These are phyloP conservation scores for Gaultheria prostrata DNA, from an alignment of 148 eudicot genomes.

Conservation along the genomic window DNA sequence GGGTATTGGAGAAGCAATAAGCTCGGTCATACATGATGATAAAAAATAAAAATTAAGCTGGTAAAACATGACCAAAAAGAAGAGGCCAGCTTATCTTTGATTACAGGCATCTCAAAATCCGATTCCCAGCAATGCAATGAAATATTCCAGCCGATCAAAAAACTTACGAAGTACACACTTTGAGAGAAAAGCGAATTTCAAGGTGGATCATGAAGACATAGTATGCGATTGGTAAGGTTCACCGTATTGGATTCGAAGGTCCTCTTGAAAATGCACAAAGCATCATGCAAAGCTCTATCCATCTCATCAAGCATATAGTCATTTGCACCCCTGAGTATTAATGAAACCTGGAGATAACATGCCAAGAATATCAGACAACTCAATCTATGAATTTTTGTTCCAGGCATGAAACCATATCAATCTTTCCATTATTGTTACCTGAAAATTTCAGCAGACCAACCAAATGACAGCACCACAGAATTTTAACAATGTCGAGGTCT, in stretches of 20 bases:
- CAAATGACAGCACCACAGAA: background rate
- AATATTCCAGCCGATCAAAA: background rate
- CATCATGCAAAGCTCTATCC: conserved; percentile 98
- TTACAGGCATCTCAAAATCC: conserved; percentile 2
- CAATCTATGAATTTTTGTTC: background rate
- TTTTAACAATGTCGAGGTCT: conserved; percentile 1
- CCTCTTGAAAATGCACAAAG: conserved; percentile 91
- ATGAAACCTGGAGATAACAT: conserved; percentile 58
- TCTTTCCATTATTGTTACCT: background rate
- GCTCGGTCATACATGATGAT: no score
- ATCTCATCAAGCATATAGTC: conserved; percentile 99
- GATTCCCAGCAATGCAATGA: background rate
- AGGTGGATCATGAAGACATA: background rate
- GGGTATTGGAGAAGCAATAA: background rate
- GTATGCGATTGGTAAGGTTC: conserved; percentile 14
- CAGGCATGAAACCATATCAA: background rate
- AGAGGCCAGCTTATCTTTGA: background rate
- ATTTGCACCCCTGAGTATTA: conserved; percentile 92
- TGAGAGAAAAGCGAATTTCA: background rate
- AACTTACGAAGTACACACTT: background rate
- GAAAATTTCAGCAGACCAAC: background rate
- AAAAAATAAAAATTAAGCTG: background rate
- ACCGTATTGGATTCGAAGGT: conserved; percentile 91
- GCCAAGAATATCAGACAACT: conserved; percentile 4
- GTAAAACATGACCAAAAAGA: background rate